Evolutionary conservation across 805 yeast species (phyloP).

Genomic region (Monosporozyma siamensis): DNA sequence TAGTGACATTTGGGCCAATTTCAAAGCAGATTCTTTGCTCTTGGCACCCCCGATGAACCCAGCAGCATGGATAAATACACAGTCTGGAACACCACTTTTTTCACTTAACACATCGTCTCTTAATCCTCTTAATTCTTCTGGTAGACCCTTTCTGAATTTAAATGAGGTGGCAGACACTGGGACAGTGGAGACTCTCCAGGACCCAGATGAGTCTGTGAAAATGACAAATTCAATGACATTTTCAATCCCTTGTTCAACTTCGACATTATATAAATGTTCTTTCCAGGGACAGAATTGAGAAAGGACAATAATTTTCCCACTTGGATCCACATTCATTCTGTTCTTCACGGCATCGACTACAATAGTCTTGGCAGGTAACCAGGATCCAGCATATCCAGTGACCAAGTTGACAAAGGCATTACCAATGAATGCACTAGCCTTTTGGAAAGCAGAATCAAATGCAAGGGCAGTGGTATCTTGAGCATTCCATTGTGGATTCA

Average conservation of each 20-base stretch:
- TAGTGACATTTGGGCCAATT: constrained; percentile 50
- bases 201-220: constrained; percentile 60
- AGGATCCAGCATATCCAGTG: constrained; percentile 64
- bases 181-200: constrained; percentile 88
- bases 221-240: constrained; percentile 65
- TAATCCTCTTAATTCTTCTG: constrained; percentile 90
- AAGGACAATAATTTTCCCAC: constrained; percentile 68
- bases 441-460: constrained; percentile 54
- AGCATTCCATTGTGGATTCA: constrained; percentile 78
- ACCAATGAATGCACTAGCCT: constrained; percentile 81
- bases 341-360: constrained; percentile 60
- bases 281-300: constrained; percentile 90
- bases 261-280: constrained; percentile 74
- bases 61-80: constrained; percentile 90
- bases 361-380: constrained; percentile 81
- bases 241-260: constrained; percentile 45
- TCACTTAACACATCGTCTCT: constrained; percentile 76
- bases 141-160: constrained; percentile 77
- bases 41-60: constrained; percentile 96
- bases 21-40: constrained; percentile 65
- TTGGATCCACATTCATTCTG: constrained; percentile 49
- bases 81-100: constrained; percentile 71
- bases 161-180: constrained; percentile 73
- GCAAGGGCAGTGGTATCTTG: constrained; percentile 54
- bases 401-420: constrained; percentile 59